These are phyloP conservation scores for Schizophyllum commune DNA, from an alignment of 1,284 basidiomycete species.

Conservation along the genomic window DNA sequence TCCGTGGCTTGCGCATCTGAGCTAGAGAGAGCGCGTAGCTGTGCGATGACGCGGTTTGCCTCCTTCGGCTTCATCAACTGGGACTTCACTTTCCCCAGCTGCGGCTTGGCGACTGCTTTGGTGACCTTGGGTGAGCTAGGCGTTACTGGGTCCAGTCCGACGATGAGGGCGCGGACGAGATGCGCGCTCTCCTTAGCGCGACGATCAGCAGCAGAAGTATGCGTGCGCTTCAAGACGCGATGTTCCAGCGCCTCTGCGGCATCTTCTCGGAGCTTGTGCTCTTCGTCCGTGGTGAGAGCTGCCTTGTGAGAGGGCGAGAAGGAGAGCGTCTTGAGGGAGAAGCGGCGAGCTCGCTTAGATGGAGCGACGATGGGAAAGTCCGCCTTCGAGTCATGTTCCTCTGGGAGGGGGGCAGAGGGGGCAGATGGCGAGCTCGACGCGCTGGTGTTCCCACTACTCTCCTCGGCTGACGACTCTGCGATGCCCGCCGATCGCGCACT, in stretches of 20 bases:
- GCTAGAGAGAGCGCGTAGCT: constrained; percentile 44
- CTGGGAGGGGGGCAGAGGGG: too few species aligned
- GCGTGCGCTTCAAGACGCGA: constrained; percentile 20
- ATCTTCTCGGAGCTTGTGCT: constrained; percentile 32
- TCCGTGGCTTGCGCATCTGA: constrained; percentile 13
- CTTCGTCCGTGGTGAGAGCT: constrained; percentile 25
- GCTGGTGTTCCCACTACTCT: too few species aligned
- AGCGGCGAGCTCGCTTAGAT: too few species aligned
- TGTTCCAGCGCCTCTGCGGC: constrained; percentile 26
- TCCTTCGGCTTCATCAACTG: constrained; percentile 57
- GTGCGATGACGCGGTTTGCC: constrained; percentile 62
- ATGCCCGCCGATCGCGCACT: too few species aligned
- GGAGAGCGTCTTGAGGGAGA: too few species aligned
- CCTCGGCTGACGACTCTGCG: too few species aligned
- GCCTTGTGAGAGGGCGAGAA: constrained; percentile 21
- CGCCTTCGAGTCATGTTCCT: too few species aligned
- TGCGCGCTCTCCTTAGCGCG: constrained; percentile 57
- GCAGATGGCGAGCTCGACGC: too few species aligned
- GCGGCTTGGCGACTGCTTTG: constrained; percentile 35
- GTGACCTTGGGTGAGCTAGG: constrained; percentile 30
- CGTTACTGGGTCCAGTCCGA: constrained; percentile 39
- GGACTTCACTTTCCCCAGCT: constrained; percentile 62
- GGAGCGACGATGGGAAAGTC: too few species aligned
- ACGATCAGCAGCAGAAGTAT: constrained; percentile 40
- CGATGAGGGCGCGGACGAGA: constrained; percentile 57